phyloP scores from a whole-genome alignment of 2,329 filamentous ascomycete genomes.

The Verticillium albo-atrum region DNA sequence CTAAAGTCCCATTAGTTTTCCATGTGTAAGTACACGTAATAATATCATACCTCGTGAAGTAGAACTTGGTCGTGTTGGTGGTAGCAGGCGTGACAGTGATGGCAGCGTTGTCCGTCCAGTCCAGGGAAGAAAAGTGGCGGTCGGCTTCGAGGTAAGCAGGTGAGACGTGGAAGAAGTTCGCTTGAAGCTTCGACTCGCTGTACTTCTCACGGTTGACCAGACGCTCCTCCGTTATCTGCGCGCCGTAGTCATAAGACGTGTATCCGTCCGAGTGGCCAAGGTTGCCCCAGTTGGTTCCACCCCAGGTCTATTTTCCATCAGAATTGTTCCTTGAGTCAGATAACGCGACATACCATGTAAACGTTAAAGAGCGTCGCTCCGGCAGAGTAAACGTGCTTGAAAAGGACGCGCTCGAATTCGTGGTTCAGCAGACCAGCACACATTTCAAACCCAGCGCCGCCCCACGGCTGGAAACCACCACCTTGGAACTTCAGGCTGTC shows the following conservation, averaged over 20 bases:
- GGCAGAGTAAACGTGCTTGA: conserved; percentile 65
- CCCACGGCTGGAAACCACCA: conserved; percentile 67
- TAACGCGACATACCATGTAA: conserved; percentile 54
- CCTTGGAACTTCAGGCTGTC: conserved; percentile 48
- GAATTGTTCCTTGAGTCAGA: too few species aligned
- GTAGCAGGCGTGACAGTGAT: conserved; percentile 57
- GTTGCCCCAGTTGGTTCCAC: conserved; percentile 77
- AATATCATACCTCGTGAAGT: conserved; percentile 44
- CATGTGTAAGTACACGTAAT: background rate
- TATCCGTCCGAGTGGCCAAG: conserved; percentile 59
- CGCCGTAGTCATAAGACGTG: conserved; percentile 44
- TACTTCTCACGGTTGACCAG: conserved; percentile 66
- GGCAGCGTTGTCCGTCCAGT: conserved; percentile 31
- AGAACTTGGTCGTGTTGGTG: conserved; percentile 46
- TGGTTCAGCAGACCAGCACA: conserved; percentile 59
- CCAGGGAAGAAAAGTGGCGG: conserved; percentile 23
- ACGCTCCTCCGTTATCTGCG: conserved; percentile 59
- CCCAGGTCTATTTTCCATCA: conserved; percentile 45
- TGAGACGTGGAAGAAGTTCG: conserved; percentile 65
- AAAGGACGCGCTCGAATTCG: conserved; percentile 69
- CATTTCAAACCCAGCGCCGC: conserved; percentile 60
- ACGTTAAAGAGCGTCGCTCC: conserved; percentile 62
- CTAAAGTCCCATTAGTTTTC: conserved; percentile 27
- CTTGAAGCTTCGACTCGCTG: conserved; percentile 66
- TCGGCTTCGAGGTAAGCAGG: conserved; percentile 60